Evolutionary conservation across 306 rosid species (phyloP).

Genomic region (Fragaria ananassa): DNA sequence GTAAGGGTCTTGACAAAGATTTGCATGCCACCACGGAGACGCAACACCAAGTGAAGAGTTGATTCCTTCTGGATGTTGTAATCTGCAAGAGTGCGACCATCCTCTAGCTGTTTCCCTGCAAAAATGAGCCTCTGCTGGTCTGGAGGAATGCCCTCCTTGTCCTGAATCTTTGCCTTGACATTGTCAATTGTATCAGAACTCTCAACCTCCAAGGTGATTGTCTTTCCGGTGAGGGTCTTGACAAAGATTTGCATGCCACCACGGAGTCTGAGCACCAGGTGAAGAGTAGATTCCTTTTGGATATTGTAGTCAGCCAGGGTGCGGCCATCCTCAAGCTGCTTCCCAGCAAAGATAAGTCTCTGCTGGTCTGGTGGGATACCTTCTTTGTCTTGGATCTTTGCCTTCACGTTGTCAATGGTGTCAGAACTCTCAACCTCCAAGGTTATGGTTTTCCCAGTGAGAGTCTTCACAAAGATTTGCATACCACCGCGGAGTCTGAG

Average conservation of each 20-base stretch:
- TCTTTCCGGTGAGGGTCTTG: conserved; percentile 13
- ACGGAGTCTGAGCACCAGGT: background rate
- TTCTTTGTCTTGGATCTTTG: conserved; percentile 2
- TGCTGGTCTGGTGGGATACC: conserved; percentile 5
- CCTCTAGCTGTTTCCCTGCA: background rate
- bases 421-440: conserved; percentile 15
- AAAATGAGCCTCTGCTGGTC: conserved; percentile 9
- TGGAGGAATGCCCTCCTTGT: background rate
- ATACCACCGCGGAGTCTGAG: conserved; percentile 18
- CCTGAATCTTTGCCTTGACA: background rate
- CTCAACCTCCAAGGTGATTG: conserved; percentile 14
- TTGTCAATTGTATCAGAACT: background rate
- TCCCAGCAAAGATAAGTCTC: background rate
- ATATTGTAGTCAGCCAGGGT: background rate
- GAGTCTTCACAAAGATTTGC: conserved; percentile 18
- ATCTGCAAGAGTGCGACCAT: background rate
- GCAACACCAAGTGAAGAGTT: no score
- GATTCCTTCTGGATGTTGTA: background rate
- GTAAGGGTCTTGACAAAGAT: no score
- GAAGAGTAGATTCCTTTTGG: background rate
- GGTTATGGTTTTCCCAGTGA: conserved; percentile 15
- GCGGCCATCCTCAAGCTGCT: conserved; percentile 5
- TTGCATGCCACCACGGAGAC: no score
- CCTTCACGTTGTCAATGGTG: background rate
- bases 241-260: conserved; percentile 22